Evolutionary conservation across 306 rosid genomes (phyloP).

Genomic region (Hippophae gyantsensis): DNA sequence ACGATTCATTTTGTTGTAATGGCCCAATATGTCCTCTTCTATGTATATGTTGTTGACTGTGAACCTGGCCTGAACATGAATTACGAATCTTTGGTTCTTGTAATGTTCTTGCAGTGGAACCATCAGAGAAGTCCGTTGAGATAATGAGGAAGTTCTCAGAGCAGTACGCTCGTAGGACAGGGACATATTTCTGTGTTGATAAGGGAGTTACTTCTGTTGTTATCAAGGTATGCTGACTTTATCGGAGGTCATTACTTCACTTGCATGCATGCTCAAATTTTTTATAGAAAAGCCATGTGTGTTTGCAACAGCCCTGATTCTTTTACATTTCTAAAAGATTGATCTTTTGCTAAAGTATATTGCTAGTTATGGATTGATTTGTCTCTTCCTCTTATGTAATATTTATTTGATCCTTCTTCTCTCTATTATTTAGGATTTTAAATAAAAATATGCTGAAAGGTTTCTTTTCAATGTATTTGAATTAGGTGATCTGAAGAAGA

Average conservation of each 20-base stretch:
- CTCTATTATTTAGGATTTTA: no score
- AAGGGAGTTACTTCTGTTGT: constrained; percentile 97
- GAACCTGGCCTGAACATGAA: background rate
- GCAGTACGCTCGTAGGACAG: constrained; percentile 95
- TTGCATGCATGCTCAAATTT: constrained; percentile 7
- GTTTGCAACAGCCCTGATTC: no score
- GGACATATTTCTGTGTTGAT: constrained; percentile 86
- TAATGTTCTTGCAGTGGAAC: constrained; percentile 59
- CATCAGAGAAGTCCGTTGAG: constrained; percentile 85
- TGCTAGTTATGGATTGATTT: no score
- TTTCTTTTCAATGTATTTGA: no score
- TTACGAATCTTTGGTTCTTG: constrained; percentile 1
- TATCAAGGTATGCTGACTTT: constrained; percentile 50
- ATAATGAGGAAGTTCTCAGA: constrained; percentile 98
- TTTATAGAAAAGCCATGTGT: background rate
- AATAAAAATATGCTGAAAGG: no score
- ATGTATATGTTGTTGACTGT: constrained; percentile 4
- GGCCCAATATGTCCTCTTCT: background rate
- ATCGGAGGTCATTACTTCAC: background rate
- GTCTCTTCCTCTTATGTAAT: no score
- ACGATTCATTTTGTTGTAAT: no score
- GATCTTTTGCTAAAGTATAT: no score
- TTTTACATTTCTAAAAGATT: no score
- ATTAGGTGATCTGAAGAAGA: no score
- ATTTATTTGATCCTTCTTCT: no score